Evolutionary conservation across 2,329 filamentous ascomycete genomes (phyloP).

Genomic region (Talaromyces albobiverticillius): DNA sequence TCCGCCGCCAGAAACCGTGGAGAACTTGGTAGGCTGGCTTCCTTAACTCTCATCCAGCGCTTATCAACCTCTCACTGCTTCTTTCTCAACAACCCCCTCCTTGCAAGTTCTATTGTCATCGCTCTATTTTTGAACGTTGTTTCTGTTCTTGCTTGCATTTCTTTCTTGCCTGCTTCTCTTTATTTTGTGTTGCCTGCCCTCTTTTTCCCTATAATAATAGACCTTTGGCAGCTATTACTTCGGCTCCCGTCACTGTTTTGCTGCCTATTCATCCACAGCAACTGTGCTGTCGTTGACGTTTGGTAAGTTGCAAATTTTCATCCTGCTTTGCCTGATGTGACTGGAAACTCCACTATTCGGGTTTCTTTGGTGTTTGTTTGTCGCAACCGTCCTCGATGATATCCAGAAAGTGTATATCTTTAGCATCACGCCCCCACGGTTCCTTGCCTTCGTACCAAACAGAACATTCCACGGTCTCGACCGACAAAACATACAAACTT

Average conservation of each 20-base stretch:
- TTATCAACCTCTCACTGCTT: neutral
- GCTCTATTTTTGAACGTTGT: neutral
- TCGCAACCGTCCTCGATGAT: neutral
- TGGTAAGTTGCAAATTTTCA: neutral
- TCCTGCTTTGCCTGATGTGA: neutral
- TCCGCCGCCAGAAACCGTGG: slow-evolving; percentile 1
- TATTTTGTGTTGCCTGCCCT: neutral
- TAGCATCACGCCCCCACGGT: slow-evolving; percentile 6
- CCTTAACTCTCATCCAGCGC: neutral
- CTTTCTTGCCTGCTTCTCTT: neutral
- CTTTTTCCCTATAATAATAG: neutral
- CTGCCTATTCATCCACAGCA: slow-evolving; percentile 2
- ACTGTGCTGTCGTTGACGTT: neutral
- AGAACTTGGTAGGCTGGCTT: neutral
- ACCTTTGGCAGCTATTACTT: slow-evolving; percentile 4
- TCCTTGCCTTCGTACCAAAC: neutral
- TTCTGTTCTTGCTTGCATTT: neutral
- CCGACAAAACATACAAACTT: slow-evolving; percentile 1
- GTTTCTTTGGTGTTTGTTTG: neutral
- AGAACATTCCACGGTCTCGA: neutral
- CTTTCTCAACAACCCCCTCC: neutral
- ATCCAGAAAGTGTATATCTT: slow-evolving; percentile 2
- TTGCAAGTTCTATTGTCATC: neutral
- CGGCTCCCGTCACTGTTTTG: slow-evolving; percentile 8
- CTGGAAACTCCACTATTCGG: neutral